phyloP scores from a whole-genome alignment of 306 rosid genomes.

The Gynostemma pentaphyllum region DNA sequence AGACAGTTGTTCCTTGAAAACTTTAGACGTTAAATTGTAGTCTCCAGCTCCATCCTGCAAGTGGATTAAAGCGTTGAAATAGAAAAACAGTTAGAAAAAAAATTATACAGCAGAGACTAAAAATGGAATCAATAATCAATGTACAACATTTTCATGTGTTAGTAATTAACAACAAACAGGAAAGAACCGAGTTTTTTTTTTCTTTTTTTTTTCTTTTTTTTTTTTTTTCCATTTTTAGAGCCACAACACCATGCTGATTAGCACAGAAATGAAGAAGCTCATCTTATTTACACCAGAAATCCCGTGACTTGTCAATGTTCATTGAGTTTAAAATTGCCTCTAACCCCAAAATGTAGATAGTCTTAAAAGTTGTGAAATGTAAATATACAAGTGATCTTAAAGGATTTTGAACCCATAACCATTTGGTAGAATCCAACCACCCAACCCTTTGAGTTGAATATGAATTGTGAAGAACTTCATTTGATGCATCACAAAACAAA shows the following conservation, averaged over 20 bases:
- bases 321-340: not conserved
- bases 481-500: not conserved
- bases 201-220: too few relatives aligned
- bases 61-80: slow-evolving; percentile 7
- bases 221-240: not conserved
- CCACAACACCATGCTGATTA: not conserved
- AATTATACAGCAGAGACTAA: not conserved
- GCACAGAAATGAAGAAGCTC: not conserved
- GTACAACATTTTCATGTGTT: not conserved
- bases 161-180: not conserved
- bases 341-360: not conserved
- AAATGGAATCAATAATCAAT: slow-evolving; percentile 1
- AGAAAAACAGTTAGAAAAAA: not conserved
- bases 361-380: not conserved
- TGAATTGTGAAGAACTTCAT: not conserved
- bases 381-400: not conserved
- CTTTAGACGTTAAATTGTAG: slow-evolving; percentile 33
- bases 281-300: not conserved
- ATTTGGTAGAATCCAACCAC: not conserved
- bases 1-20: slow-evolving; percentile 39
- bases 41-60: slow-evolving; percentile 56
- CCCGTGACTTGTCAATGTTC: not conserved
- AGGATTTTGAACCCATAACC: not conserved
- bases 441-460: not conserved
- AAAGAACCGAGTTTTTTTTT: too few relatives aligned